Evolutionary conservation across 192 early-diverging fungal species (phyloP), one percentile per base, ranked within the genome.

Genomic region (Podila epicladia): DNA sequence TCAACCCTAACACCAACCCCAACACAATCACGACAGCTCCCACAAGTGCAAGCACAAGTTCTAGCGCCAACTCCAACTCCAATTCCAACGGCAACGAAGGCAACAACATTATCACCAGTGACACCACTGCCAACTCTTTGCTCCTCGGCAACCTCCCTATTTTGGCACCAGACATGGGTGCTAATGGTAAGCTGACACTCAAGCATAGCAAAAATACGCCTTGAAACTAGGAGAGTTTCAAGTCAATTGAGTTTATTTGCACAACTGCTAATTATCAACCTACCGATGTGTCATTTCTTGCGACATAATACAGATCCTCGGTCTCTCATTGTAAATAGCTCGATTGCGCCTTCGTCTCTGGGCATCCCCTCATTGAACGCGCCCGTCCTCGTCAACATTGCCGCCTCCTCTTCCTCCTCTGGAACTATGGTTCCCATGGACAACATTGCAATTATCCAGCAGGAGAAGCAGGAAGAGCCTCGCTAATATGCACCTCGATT

Each of bases 301-400:
- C 35, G 3, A 37, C 35, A 37, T 37, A 37, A 37, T 37, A 37
- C 9, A 76, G 74, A 70, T 35, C 45, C 31, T 11, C 29, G 55
- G 19, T 31, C 58, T 67, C 38, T 70, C 19, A 70, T 70, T 70
- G 68, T 70, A 70, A 68, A 75, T 75, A 75, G 58, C 62, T 53
- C 64, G 4, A 37, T 61, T 17, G 62, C 33, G 19, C 62, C 62
- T 32, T 63, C 66, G 38, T 50, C 62, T 0, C 58, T 26, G 17
- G 12, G 38, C 24, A 48, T 50, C 35, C 51, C 41, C 41, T 45
- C 12, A 59, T n/a, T 76, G 67, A 15, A 28, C 20, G 63, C 20
- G 22, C 28, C 33, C 31, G 41, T 28, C 13, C 51, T 63, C 15
- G 45, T 71, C 19, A 55, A 45, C 35, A 19, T 67, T 51, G 37